Conservation (phyloP, 805 yeast genomes). For the Metschnikowia picachoensis region DNA sequence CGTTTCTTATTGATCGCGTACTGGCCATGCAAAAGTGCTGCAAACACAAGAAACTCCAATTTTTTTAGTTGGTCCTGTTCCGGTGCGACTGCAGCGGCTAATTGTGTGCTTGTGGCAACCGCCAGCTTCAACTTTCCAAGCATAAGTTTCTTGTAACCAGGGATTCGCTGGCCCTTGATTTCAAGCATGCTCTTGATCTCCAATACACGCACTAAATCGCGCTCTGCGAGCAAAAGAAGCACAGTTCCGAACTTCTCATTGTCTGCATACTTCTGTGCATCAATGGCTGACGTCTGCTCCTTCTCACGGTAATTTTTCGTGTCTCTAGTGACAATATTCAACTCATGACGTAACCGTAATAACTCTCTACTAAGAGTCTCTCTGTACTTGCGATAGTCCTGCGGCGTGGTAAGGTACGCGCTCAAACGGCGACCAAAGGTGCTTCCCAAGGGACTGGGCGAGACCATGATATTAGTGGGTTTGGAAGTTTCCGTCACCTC, state of each 20-base stretch:
- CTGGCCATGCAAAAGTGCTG: slow-evolving; percentile 51
- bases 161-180: slow-evolving; percentile 44
- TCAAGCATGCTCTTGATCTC: slow-evolving; percentile 57
- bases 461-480: slow-evolving; percentile 9
- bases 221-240: slow-evolving; percentile 66
- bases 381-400: slow-evolving; percentile 70
- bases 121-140: slow-evolving; percentile 68
- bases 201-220: slow-evolving; percentile 67
- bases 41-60: slow-evolving; percentile 33
- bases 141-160: slow-evolving; percentile 46
- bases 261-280: slow-evolving; percentile 45
- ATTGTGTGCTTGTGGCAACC: slow-evolving; percentile 37
- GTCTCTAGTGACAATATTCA: slow-evolving; percentile 61
- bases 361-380: slow-evolving; percentile 56
- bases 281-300: slow-evolving; percentile 44
- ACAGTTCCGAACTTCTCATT: slow-evolving; percentile 55
- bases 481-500: neutral
- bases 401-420: slow-evolving; percentile 60
- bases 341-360: slow-evolving; percentile 59
- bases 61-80: slow-evolving; percentile 32
- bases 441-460: slow-evolving; percentile 13
- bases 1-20: slow-evolving; percentile 48
- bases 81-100: slow-evolving; percentile 38
- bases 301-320: slow-evolving; percentile 56
- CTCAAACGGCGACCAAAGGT: slow-evolving; percentile 57